Conservation (phyloP, 768 basidiomycete genomes). For the Rhizopogon roseolus region DNA sequence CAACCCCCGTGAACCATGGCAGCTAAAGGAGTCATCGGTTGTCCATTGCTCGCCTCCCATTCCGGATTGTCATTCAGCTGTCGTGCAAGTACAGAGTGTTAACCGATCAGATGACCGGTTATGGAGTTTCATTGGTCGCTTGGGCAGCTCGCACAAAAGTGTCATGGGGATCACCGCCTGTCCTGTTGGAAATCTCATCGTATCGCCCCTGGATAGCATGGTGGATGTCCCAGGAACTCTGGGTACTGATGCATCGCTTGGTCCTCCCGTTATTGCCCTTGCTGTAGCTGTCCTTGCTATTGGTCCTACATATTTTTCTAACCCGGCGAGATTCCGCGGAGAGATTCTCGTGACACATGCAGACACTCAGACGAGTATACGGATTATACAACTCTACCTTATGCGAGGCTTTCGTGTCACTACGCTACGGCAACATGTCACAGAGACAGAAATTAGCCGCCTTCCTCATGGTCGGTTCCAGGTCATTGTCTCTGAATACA, state of each 20-base stretch:
- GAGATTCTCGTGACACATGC: background rate
- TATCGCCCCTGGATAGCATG: background rate
- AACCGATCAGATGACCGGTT: background rate
- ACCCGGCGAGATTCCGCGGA: background rate
- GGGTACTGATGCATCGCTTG: background rate
- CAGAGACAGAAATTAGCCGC: background rate
- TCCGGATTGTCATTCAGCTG: background rate
- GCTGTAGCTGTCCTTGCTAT: background rate
- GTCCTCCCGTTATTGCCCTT: background rate
- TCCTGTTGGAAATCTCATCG: background rate
- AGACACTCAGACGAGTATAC: background rate
- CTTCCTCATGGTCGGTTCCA: background rate
- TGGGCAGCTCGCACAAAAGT: background rate
- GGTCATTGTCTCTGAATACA: background rate
- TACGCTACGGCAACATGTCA: background rate
- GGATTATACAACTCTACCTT: background rate
- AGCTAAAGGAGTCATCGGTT: background rate
- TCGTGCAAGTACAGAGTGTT: background rate
- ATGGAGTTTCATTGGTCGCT: slow-evolving; percentile 1
- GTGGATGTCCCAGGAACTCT: background rate
- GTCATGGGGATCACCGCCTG: background rate
- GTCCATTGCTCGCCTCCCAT: background rate
- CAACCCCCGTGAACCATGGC: background rate
- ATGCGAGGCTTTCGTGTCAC: background rate
- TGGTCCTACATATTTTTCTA: background rate